Percentiles rank a stretch among this genome's conserved stretches.
Evolutionary conservation across 116 monocot species (phyloP).

Genomic region (Papilionanthe hybrid): DNA sequence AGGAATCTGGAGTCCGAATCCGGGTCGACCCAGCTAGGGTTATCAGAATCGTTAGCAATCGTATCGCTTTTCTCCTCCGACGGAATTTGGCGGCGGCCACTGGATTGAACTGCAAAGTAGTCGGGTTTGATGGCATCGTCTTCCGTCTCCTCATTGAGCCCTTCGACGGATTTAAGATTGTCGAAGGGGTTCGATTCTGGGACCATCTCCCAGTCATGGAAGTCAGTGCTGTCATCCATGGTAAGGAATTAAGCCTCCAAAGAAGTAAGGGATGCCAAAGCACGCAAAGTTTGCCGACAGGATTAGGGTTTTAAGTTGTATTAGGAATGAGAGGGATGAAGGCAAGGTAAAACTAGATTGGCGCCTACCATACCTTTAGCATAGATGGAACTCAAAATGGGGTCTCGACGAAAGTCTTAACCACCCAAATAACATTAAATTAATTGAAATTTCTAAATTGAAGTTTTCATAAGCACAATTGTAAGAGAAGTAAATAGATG

Average conservation of each 20-base stretch:
- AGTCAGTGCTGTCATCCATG: conserved; percentile 16
- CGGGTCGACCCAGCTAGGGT: conserved; percentile 35
- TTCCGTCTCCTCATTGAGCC: conserved; percentile 1
- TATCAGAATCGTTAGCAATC: conserved; percentile 18
- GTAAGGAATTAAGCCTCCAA: not conserved
- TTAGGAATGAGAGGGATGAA: not conserved
- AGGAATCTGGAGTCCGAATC: conserved; percentile 19
- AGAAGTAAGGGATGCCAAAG: too few relatives aligned
- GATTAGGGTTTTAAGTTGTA: not conserved
- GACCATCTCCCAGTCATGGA: conserved; percentile 31
- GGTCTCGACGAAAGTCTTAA: too few relatives aligned
- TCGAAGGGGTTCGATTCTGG: conserved; percentile 10
- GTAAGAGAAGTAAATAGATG: too few relatives aligned
- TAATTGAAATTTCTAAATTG: too few relatives aligned
- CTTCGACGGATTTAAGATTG: not conserved
- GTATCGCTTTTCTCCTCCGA: conserved; percentile 8
- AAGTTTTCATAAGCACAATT: too few relatives aligned
- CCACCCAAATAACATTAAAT: too few relatives aligned
- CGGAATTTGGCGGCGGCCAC: not conserved
- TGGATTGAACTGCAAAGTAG: conserved; percentile 34
- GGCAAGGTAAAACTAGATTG: too few relatives aligned
- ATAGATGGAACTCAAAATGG: too few relatives aligned
- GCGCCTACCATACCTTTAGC: too few relatives aligned
- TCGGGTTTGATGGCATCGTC: conserved; percentile 28
- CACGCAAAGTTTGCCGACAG: not conserved